These are phyloP conservation scores for Saccharomycopsis fermentans DNA, from an alignment of 805 yeast species.

Conservation along the genomic window DNA sequence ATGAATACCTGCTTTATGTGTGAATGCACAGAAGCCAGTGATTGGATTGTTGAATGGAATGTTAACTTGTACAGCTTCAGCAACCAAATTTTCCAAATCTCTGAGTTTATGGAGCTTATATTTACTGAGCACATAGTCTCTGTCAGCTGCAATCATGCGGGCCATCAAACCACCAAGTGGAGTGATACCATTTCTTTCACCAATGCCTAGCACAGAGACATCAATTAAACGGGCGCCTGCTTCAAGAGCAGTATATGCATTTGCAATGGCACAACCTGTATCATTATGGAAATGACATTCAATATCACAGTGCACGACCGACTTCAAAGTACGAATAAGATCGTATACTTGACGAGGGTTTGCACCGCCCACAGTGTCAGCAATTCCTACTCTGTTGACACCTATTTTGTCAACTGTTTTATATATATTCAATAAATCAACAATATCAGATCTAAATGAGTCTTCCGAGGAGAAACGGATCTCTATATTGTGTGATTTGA, in stretches of 20 bases:
- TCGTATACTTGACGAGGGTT: conserved; percentile 99
- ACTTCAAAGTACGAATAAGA: conserved; percentile 83
- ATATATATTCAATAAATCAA: conserved; percentile 88
- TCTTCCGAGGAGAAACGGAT: conserved; percentile 96
- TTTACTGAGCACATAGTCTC: conserved; percentile 89
- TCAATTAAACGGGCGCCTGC: conserved; percentile 95
- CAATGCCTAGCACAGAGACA: conserved; percentile 93
- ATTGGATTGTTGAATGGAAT: conserved; percentile 97
- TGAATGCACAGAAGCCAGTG: conserved; percentile 98
- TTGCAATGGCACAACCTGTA: conserved; percentile 98
- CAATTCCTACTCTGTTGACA: conserved; percentile 97
- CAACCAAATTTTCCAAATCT: conserved; percentile 91
- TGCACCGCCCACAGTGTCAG: conserved; percentile 98
- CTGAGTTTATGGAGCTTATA: conserved; percentile 93
- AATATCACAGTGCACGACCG: conserved; percentile 92
- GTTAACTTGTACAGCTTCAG: conserved; percentile 94
- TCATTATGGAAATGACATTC: conserved; percentile 99
- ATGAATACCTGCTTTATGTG: conserved; percentile 98
- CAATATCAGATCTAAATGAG: conserved; percentile 93
- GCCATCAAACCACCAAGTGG: conserved; percentile 98
- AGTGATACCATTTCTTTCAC: conserved; percentile 98
- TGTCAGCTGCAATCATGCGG: conserved; percentile 96
- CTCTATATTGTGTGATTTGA: conserved; percentile 93
- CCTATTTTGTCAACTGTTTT: conserved; percentile 96
- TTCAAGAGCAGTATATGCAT: conserved; percentile 95